phyloP scores from a whole-genome alignment of 352 stramenopile genomes.

The Phytophthora crassamura region DNA sequence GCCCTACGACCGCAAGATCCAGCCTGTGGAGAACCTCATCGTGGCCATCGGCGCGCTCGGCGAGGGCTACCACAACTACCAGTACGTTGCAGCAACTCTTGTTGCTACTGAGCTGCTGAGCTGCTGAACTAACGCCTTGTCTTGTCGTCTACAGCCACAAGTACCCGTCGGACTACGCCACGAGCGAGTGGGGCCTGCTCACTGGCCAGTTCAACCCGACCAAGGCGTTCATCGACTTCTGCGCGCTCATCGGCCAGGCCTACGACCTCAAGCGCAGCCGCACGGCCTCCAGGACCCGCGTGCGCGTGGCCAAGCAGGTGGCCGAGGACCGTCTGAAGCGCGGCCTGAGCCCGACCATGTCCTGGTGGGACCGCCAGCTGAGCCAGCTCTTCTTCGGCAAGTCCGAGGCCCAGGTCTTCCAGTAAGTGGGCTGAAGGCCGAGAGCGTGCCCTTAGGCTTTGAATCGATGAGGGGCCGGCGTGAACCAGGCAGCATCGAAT shows the following conservation, averaged over 20 bases:
- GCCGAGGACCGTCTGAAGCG: constrained; percentile 64
- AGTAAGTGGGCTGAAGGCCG: constrained; percentile 24
- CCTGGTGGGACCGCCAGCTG: constrained; percentile 63
- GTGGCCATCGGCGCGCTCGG: constrained; percentile 96
- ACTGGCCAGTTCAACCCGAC: constrained; percentile 98
- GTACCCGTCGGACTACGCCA: constrained; percentile 99
- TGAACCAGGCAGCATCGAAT: not conserved
- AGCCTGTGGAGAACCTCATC: constrained; percentile 96
- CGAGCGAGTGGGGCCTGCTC: constrained; percentile 96
- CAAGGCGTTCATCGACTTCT: constrained; percentile 97
- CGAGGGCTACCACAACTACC: constrained; percentile 99
- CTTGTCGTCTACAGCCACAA: constrained; percentile 89
- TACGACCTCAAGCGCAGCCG: constrained; percentile 96
- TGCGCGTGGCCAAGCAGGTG: constrained; percentile 73
- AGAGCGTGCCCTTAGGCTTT: constrained; percentile 4
- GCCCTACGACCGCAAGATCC: constrained; percentile 96
- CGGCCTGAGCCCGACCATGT: constrained; percentile 53
- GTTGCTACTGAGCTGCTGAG: too few relatives aligned
- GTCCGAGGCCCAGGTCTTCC: constrained; percentile 82
- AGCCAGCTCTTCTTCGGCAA: constrained; percentile 83
- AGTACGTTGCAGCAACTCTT: constrained; percentile 56
- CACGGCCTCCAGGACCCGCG: constrained; percentile 71
- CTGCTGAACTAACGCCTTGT: constrained; percentile 1
- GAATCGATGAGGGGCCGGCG: constrained; percentile 3
- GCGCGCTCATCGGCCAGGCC: constrained; percentile 93